phyloP scores from a whole-genome alignment of 768 basidiomycete species.

The Cyclocybe aegerita region DNA sequence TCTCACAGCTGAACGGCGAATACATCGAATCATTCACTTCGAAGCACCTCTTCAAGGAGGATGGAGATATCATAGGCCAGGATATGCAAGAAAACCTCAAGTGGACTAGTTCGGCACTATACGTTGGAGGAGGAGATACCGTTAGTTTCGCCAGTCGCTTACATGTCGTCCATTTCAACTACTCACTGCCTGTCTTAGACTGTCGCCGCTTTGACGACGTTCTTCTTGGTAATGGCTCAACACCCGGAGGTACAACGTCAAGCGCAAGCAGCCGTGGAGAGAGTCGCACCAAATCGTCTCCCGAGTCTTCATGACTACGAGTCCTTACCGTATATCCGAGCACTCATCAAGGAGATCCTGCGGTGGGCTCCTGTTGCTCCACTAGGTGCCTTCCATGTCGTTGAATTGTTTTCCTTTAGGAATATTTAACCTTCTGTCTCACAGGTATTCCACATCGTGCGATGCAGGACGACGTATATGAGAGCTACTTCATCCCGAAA shows the following conservation, averaged over 20 bases:
- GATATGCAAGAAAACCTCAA: constrained; percentile 27
- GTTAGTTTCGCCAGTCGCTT: constrained; percentile 22
- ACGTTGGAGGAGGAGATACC: constrained; percentile 39
- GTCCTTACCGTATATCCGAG: constrained; percentile 33
- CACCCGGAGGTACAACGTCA: constrained; percentile 36
- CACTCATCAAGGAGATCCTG: constrained; percentile 37
- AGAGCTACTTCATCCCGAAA: constrained; percentile 33
- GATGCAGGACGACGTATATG: constrained; percentile 30
- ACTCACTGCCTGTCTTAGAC: constrained; percentile 22
- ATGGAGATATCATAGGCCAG: constrained; percentile 17
- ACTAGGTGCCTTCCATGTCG: constrained; percentile 15
- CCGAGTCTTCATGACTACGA: constrained; percentile 32
- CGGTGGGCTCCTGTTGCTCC: constrained; percentile 34
- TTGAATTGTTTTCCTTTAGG: neutral
- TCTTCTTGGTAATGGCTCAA: constrained; percentile 36
- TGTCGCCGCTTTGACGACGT: constrained; percentile 31
- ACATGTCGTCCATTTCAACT: neutral
- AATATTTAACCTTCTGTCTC: neutral
- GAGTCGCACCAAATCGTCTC: constrained; percentile 29
- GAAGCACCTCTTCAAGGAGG: constrained; percentile 25
- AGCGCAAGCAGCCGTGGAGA: constrained; percentile 40
- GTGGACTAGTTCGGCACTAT: constrained; percentile 28
- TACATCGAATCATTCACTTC: constrained; percentile 31
- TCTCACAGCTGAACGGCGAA: constrained; percentile 5
- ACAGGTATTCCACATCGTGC: constrained; percentile 26